Base-by-base conservation (phyloP, 2,329 filamentous ascomycete genomes). In the Fusarium globosum region DNA sequence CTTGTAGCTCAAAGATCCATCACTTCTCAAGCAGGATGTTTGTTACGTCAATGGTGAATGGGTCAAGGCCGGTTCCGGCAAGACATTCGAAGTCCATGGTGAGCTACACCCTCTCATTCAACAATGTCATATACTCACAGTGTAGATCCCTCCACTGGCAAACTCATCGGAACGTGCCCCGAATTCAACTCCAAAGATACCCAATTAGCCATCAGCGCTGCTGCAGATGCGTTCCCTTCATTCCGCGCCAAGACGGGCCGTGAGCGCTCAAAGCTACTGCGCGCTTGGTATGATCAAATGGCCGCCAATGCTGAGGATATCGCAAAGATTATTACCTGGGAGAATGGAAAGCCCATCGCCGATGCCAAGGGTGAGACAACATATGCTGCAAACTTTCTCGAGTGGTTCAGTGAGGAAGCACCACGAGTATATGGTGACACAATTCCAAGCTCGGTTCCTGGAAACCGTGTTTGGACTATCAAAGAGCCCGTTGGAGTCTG, bases 31-130 rank as follows among this genome's bases (percentile, higher is more conserved):
- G 86, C 90, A 92, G 76, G 89, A 95, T 80, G 89, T 90, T 68
- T 90, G 91, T 79, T 98, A 96, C 80, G 91, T 98, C 79, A 96
- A 99, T 81, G 96, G 96, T 79, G 89, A 97, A 88, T 99, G 95
- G 94, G 89, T 97, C 71, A 88, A 89, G 77, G 94, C 96, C 76
- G 90, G 91, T 79, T 97, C 94, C 2, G 94, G 94, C 80, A 91
- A 97, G 88, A 97, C 94, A 51, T 99, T 98, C 82, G 92, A 96
- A 81, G 94, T 98, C 68, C 87, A 89, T 73, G 92, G 91, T 92
- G 83, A 73, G 80, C 68, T 26, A 28, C 30, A 30, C 14, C 28
- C 45, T n/a, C 30, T 49, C 13, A 21, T 33, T 42, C 12, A 20
- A 63, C 20, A n/a, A 10, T 6, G 15, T 48, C 30, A 33, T 16